These are phyloP conservation scores for Cajanus cajan DNA, from an alignment of 306 rosid genomes.

Conservation along the genomic window DNA sequence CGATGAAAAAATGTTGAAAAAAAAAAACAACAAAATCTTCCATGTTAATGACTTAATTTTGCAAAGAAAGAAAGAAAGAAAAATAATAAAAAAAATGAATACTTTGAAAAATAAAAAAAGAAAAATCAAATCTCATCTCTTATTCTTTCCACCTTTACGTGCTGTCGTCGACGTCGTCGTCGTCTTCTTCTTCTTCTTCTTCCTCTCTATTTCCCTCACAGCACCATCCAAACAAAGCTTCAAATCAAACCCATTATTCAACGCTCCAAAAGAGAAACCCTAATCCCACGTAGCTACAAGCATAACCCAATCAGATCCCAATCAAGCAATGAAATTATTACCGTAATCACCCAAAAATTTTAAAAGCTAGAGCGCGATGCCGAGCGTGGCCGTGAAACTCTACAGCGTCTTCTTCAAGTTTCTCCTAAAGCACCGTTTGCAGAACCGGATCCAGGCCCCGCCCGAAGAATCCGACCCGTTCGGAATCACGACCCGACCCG, in stretches of 20 bases:
- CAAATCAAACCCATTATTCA: constrained; percentile 27
- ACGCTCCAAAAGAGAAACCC: constrained; percentile 3
- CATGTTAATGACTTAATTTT: too few species aligned
- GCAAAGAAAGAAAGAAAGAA: too few species aligned
- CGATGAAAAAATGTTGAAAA: too few species aligned
- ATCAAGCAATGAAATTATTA: constrained; percentile 25
- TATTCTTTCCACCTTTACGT: background rate
- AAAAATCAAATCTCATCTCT: background rate
- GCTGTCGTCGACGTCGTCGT: background rate
- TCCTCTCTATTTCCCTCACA: constrained; percentile 1
- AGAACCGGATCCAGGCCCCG: constrained; percentile 72
- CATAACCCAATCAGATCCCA: background rate
- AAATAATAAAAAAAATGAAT: too few species aligned
- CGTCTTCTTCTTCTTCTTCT: background rate
- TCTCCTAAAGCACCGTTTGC: constrained; percentile 88
- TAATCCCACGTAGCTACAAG: constrained; percentile 12
- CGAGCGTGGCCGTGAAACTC: constrained; percentile 90
- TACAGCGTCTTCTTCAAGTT: constrained; percentile 98
- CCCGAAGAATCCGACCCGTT: constrained; percentile 58
- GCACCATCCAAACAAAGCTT: constrained; percentile 41
- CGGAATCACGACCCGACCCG: constrained; percentile 87
- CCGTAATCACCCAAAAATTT: too few species aligned
- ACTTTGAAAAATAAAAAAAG: too few species aligned
- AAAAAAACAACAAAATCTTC: too few species aligned
- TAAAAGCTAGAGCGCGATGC: constrained; percentile 63